Evolutionary conservation across 2,329 filamentous ascomycete species (phyloP).

Genomic region (Aspergillus transmontanensis): DNA sequence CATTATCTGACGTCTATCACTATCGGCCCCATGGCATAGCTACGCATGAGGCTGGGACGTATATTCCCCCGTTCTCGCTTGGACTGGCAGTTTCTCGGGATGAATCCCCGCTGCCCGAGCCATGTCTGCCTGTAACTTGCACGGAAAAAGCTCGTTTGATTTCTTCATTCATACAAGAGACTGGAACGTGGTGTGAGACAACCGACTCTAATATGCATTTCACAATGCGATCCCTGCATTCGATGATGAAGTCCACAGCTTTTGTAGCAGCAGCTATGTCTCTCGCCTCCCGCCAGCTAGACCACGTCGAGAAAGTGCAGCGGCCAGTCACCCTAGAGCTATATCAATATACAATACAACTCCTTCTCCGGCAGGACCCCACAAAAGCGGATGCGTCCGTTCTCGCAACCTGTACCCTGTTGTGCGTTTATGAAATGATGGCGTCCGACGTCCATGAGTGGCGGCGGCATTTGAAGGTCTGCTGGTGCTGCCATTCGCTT

Average conservation of each 20-base stretch:
- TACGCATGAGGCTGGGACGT: background rate
- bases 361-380: background rate
- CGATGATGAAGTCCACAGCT: background rate
- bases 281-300: background rate
- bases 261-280: background rate
- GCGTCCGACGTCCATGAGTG: conserved; percentile 17
- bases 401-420: conserved; percentile 19
- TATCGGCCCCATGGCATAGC: background rate
- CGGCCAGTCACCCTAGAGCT: background rate
- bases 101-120: background rate
- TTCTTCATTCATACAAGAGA: background rate
- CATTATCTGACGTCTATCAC: background rate
- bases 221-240: background rate
- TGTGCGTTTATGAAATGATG: conserved; percentile 24
- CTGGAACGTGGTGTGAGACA: background rate
- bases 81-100: background rate
- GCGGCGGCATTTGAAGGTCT: conserved; percentile 18
- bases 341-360: background rate
- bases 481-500: background rate
- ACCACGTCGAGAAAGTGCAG: background rate
- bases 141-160: background rate
- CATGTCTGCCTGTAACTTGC: background rate
- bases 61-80: background rate
- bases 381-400: conserved; percentile 5
- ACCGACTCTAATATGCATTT: background rate